Evolutionary conservation across 257 asterid genomes (phyloP).

Genomic region (Apocynum venetum): DNA sequence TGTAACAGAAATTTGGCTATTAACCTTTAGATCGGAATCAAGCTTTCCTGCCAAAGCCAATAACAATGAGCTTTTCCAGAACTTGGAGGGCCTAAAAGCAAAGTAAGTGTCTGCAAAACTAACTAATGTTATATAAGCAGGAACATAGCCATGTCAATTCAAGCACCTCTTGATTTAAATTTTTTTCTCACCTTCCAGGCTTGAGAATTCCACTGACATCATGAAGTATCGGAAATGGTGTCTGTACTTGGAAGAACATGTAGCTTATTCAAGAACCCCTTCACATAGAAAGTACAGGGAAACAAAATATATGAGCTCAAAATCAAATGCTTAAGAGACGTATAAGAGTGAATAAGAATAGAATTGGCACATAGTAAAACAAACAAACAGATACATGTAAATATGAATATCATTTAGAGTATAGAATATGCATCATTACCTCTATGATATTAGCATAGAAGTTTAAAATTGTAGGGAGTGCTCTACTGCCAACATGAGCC

Average conservation of each 20-base stretch:
- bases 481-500: slow-evolving; percentile 79
- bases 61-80: slow-evolving; percentile 51
- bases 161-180: slow-evolving; percentile 48
- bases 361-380: no score
- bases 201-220: slow-evolving; percentile 59
- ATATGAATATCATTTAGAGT: no score
- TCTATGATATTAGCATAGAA: slow-evolving; percentile 58
- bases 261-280: slow-evolving; percentile 46
- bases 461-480: slow-evolving; percentile 75
- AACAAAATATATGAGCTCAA: not conserved
- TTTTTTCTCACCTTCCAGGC: slow-evolving; percentile 57
- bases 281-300: not conserved
- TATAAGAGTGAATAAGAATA: no score
- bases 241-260: slow-evolving; percentile 47
- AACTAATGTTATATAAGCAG: no score
- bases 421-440: slow-evolving; percentile 40
- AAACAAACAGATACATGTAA: no score
- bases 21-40: slow-evolving; percentile 25
- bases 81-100: slow-evolving; percentile 50
- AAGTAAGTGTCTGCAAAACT: slow-evolving; percentile 20
- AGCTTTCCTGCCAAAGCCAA: slow-evolving; percentile 64
- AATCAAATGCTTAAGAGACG: not conserved
- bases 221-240: slow-evolving; percentile 41
- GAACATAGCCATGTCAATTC: slow-evolving; percentile 17
- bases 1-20: no score